phyloP scores from a whole-genome alignment of 305 asterid species.

The Ilex paraguariensis region DNA sequence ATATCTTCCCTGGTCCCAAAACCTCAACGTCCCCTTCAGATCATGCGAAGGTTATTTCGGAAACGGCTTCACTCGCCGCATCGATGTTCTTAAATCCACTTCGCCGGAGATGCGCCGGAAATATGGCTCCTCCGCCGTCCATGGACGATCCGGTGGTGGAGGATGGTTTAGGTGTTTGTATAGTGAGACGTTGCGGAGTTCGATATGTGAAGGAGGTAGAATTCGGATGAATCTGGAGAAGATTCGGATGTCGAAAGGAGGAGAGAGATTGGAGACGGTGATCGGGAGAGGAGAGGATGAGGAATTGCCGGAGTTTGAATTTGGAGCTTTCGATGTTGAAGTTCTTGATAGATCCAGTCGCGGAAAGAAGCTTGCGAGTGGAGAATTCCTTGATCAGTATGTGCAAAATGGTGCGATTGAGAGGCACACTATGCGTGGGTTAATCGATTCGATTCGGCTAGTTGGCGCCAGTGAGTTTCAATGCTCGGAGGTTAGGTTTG shows the following conservation, averaged over 20 bases:
- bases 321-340: constrained; percentile 72
- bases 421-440: constrained; percentile 65
- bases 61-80: constrained; percentile 56
- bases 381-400: constrained; percentile 45
- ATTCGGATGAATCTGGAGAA: constrained; percentile 62
- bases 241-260: constrained; percentile 74
- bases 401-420: constrained; percentile 43
- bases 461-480: constrained; percentile 41
- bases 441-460: constrained; percentile 63
- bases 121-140: neutral
- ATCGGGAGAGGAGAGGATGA: constrained; percentile 78
- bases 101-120: constrained; percentile 33
- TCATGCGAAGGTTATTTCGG: constrained; percentile 95
- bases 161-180: constrained; percentile 89
- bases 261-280: constrained; percentile 72
- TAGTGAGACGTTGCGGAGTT: constrained; percentile 72
- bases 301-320: constrained; percentile 63
- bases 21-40: constrained; percentile 25
- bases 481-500: constrained; percentile 63
- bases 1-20: constrained; percentile 76
- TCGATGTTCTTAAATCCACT: constrained; percentile 37
- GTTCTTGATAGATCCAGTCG: constrained; percentile 29
- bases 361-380: constrained; percentile 46
- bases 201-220: constrained; percentile 81
- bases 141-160: constrained; percentile 14